Evolutionary conservation across 495 filamentous ascomycete genomes (phyloP).

Genomic region (Chaetomium fimeti): DNA sequence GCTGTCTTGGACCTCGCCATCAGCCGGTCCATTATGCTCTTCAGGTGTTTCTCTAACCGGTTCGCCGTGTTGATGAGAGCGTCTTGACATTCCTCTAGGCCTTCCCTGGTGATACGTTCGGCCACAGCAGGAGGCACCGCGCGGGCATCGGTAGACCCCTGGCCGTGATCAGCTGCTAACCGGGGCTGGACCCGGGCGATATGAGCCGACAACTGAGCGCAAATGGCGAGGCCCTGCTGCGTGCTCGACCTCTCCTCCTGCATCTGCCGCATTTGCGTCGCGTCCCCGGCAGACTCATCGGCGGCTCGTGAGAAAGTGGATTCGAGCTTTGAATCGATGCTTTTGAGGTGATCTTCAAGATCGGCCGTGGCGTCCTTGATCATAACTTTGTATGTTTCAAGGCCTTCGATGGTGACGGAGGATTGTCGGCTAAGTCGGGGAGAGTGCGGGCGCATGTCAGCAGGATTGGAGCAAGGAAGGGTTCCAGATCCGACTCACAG

Average conservation of each 20-base stretch:
- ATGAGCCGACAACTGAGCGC: slow-evolving; percentile 39
- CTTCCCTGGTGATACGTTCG: slow-evolving; percentile 4
- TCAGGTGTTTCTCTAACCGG: slow-evolving; percentile 4
- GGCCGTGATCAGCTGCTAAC: slow-evolving; percentile 4
- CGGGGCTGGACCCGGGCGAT: slow-evolving; percentile 33
- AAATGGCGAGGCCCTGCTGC: slow-evolving; percentile 47
- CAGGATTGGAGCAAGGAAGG: not conserved
- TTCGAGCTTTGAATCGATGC: slow-evolving; percentile 26
- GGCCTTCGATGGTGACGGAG: slow-evolving; percentile 4
- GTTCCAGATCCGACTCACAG: slow-evolving; percentile 22
- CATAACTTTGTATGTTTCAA: slow-evolving; percentile 7
- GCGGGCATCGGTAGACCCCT: not conserved
- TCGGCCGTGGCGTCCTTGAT: slow-evolving; percentile 7
- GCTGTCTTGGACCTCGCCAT: slow-evolving; percentile 7
- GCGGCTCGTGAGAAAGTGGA: slow-evolving; percentile 24
- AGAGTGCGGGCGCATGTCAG: slow-evolving; percentile 1
- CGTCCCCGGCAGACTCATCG: slow-evolving; percentile 30
- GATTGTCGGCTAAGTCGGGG: slow-evolving; percentile 4
- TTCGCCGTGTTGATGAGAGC: slow-evolving; percentile 6
- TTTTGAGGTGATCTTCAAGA: slow-evolving; percentile 9
- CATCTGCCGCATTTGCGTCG: slow-evolving; percentile 35
- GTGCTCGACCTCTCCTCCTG: slow-evolving; percentile 44
- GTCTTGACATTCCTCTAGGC: slow-evolving; percentile 4
- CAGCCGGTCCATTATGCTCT: slow-evolving; percentile 6
- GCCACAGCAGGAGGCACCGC: slow-evolving; percentile 3